phyloP scores from a whole-genome alignment of 768 basidiomycete species.

The Leucocoprinus sp. region DNA sequence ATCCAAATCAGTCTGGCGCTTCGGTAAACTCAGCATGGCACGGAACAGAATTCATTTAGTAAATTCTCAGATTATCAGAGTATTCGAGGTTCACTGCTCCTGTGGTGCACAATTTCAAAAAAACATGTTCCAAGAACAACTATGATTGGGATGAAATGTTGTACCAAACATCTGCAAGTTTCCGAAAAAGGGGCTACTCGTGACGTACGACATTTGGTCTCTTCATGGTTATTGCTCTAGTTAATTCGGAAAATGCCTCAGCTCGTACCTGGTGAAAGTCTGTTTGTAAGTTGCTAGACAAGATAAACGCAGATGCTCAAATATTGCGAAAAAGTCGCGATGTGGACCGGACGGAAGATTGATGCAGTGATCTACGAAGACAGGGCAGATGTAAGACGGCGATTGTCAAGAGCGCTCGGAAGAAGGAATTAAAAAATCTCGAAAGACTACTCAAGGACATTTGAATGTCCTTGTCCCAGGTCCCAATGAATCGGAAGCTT shows the following conservation, averaged over 20 bases:
- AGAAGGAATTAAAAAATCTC: neutral
- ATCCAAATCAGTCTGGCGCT: too few relatives aligned
- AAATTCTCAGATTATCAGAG: too few relatives aligned
- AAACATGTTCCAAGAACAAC: too few relatives aligned
- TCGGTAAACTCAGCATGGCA: too few relatives aligned
- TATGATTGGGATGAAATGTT: too few relatives aligned
- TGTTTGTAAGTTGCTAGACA: slow-evolving; percentile 4
- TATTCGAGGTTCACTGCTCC: too few relatives aligned
- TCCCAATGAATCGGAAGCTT: neutral
- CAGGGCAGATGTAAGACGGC: slow-evolving; percentile 4
- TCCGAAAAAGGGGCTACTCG: too few relatives aligned
- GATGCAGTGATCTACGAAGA: slow-evolving; percentile 12
- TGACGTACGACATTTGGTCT: neutral
- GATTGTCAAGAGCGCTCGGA: neutral
- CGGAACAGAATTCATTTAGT: too few relatives aligned
- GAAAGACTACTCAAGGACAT: neutral
- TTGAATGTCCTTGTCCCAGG: neutral
- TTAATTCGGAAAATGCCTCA: neutral
- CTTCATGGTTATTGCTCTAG: neutral
- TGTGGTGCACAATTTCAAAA: too few relatives aligned
- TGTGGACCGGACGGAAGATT: slow-evolving; percentile 18
- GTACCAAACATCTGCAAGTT: too few relatives aligned
- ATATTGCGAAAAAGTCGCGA: slow-evolving; percentile 29
- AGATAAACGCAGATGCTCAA: neutral
- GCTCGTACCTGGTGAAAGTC: neutral